Base-by-base conservation (phyloP, 106 monocot genomes). In the Dactylorhiza incarnata region DNA sequence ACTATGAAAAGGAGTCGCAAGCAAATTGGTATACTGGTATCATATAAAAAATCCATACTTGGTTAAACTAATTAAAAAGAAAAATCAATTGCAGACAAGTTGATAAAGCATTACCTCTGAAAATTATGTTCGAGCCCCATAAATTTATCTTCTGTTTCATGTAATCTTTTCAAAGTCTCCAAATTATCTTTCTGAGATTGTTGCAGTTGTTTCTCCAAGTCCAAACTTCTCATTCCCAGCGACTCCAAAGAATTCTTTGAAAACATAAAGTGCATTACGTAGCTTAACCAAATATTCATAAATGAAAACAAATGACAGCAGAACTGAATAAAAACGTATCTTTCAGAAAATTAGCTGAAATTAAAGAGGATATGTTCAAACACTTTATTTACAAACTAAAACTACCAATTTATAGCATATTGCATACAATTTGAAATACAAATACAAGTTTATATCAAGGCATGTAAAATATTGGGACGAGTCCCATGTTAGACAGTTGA, bases 201-300 rank as follows among this genome's bases (percentile, higher is more conserved):
- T 7, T 84, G 72, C 78, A 97, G 87, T 75, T 97, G 87, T 48
- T 74, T 76, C 76, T 97, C 89, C 86, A 94, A 81, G 24, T 87
- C 78, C 15, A 79, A 55, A 65, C 86, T 94, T 68, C 72, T 89
- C 69, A 83, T 87, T 49, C 75, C 66, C 25, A 91, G 73, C 45
- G 84, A 83, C 54, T 89, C 86, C 51, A 89, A 51, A 9, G 87
- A 87, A 55, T 26, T 82, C 95, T 95, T 80, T 49, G 78, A 48
- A 73, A 73, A 73, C 26, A 26, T 25, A 48, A 49, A 54, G 75
- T 10, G 71, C 10, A 61, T 23, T 45, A 5, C 1, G 48, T 7
- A n/a, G 24, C 25, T 59, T 48, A 51, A 73, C 68, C 9, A 45
- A 8, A 13, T 47, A 72, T 5, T 73, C 6, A 25, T 29, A 29